Percentiles rank a stretch among this genome's conserved stretches.
Evolutionary conservation across 2,329 filamentous ascomycete genomes (phyloP).

Genomic region (Phialophora tarda): DNA sequence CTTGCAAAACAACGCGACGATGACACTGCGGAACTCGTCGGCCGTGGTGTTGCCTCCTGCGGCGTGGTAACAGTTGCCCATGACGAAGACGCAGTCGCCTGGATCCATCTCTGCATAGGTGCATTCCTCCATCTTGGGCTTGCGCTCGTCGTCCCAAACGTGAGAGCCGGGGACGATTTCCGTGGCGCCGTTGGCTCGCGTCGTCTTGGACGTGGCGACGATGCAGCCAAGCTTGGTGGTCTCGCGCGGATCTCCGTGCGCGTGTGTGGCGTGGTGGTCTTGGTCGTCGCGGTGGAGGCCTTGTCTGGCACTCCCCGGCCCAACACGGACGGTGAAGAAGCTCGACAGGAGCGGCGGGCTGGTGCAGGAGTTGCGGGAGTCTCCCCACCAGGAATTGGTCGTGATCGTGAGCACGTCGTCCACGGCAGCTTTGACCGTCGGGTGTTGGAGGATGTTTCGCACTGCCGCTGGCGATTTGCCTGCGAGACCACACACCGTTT

Average conservation of each 20-base stretch:
- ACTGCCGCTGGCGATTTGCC: constrained; percentile 15
- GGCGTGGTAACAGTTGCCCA: constrained; percentile 11
- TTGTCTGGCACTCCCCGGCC: constrained; percentile 13
- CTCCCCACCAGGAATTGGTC: constrained; percentile 11
- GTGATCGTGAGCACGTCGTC: constrained; percentile 8
- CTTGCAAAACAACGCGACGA: constrained; percentile 10
- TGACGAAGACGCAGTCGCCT: constrained; percentile 9
- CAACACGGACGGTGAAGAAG: constrained; percentile 20
- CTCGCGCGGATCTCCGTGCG: constrained; percentile 15
- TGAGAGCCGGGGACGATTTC: constrained; percentile 5
- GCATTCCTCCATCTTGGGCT: background rate
- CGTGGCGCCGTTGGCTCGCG: constrained; percentile 1
- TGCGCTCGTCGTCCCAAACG: constrained; percentile 1
- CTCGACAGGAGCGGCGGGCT: constrained; percentile 10
- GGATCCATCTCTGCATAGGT: background rate
- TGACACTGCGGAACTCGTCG: constrained; percentile 11
- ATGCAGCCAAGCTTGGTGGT: constrained; percentile 17
- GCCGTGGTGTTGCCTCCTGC: constrained; percentile 6
- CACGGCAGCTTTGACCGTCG: constrained; percentile 7
- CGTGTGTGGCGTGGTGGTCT: constrained; percentile 17
- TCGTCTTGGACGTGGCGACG: constrained; percentile 4
- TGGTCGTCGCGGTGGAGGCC: constrained; percentile 18
- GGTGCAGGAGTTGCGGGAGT: constrained; percentile 6
- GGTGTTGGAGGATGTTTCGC: constrained; percentile 9
- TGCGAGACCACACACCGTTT: constrained; percentile 16